Evolutionary conservation across 768 basidiomycete genomes (phyloP).

Genomic region (Krasilnikovozyma curviuscula): DNA sequence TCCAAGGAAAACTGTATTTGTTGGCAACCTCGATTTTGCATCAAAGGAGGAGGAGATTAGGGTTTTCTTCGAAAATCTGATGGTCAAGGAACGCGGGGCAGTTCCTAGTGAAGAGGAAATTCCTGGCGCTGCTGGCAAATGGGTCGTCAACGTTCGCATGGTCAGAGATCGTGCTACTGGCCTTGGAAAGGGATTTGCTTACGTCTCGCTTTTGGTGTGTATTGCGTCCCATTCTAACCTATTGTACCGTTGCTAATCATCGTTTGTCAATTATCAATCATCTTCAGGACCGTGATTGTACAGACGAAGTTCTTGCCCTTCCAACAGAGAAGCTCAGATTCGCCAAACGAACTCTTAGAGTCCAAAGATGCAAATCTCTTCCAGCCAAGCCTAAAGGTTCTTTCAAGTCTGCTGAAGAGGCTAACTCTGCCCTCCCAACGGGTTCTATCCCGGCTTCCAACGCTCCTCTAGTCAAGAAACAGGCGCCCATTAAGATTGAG

Average conservation of each 20-base stretch:
- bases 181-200: slow-evolving; percentile 87
- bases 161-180: slow-evolving; percentile 78
- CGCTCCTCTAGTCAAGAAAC: background rate
- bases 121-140: slow-evolving; percentile 13
- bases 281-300: slow-evolving; percentile 63
- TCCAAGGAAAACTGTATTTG: slow-evolving; percentile 66
- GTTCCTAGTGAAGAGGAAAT: slow-evolving; percentile 3
- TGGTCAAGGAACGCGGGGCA: slow-evolving; percentile 50
- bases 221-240: background rate
- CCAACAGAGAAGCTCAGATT: slow-evolving; percentile 63
- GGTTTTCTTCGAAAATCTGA: slow-evolving; percentile 60
- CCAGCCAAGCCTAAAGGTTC: slow-evolving; percentile 25
- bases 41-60: slow-evolving; percentile 78
- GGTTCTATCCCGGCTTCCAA: slow-evolving; percentile 7
- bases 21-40: slow-evolving; percentile 83
- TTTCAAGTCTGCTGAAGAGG: background rate
- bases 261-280: background rate
- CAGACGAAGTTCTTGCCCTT: slow-evolving; percentile 76
- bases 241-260: background rate
- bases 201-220: slow-evolving; percentile 68
- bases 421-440: slow-evolving; percentile 14
- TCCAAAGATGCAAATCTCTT: slow-evolving; percentile 69
- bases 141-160: slow-evolving; percentile 72
- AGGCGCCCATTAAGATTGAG: slow-evolving; percentile 13
- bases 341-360: slow-evolving; percentile 75